These are phyloP conservation scores for Albophoma yamanashiensis DNA, from an alignment of 2,329 filamentous ascomycete genomes.

Conservation along the genomic window DNA sequence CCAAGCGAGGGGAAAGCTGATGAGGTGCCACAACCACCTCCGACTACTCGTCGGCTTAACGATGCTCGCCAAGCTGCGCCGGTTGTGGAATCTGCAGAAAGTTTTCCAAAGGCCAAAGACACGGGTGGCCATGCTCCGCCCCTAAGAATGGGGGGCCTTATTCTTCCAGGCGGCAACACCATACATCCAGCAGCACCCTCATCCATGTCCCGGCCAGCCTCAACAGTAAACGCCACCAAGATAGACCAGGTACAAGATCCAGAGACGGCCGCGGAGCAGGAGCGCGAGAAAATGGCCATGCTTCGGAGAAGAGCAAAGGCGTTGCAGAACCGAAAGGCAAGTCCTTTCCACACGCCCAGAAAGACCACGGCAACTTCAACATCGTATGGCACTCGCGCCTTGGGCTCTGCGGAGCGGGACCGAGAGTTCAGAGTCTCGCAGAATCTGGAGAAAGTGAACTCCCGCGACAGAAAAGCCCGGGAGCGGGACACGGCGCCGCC, in stretches of 20 bases:
- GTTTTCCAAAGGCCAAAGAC: neutral
- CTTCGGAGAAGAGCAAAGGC: neutral
- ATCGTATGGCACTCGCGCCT: constrained; percentile 1
- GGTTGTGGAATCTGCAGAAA: neutral
- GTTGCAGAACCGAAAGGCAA: neutral
- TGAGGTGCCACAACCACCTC: neutral
- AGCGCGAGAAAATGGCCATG: neutral
- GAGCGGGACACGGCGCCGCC: neutral
- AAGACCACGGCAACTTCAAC: neutral
- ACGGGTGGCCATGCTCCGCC: neutral
- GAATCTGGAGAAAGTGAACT: constrained; percentile 3
- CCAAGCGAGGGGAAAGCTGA: neutral
- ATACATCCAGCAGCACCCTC: neutral
- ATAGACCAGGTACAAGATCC: neutral
- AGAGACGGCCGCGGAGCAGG: neutral
- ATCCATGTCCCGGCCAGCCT: neutral
- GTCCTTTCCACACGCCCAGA: neutral
- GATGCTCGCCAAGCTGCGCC: neutral
- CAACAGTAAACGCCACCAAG: neutral
- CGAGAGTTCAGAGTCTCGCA: neutral
- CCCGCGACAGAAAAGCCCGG: neutral
- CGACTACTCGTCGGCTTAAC: neutral
- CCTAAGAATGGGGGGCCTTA: constrained; percentile 1
- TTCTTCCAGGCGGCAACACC: constrained; percentile 3
- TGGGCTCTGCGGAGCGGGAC: constrained; percentile 1